Evolutionary conservation across 75 land plant genomes (phyloP), one percentile per base, ranked within the genome.

Genomic region (Sequoia sempervirens): DNA sequence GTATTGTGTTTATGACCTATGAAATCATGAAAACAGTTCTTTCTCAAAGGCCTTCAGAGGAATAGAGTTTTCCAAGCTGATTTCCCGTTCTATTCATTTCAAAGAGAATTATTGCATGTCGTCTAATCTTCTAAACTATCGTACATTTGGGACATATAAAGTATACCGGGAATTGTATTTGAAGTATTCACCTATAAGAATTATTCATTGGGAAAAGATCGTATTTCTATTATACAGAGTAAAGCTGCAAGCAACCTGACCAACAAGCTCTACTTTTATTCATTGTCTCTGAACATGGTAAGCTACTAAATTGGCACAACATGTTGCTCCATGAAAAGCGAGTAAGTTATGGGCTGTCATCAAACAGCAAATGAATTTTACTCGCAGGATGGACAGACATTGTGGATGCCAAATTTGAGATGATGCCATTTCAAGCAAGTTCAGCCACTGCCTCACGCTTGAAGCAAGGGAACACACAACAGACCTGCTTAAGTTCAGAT

Each of bases 1-100:
- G 95, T 41, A 96, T 96, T 81, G 93, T 93, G 61, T 96, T 96
- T 85, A 96, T 96, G 98, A 96, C 97, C 3, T 96, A 96, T 37
- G 98, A 96, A 88, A 83, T 90, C 47, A 82, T 96, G 83, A 96
- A 95, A 85, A 84, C 47, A 28, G 75, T 92, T 82, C 84, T 94
- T 41, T 81, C 88, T 54, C 64, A 10, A 54, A 53, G 61, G 82
- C 61, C 53, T 50, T 54, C 40, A 32, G 54, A 81, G 82, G 82
- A 81, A 34, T 81, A 81, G 38, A 81, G 34, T 32, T 80, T 32
- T 34, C 61, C 58, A 81, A 61, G 40, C 26, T 53, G 82, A 32
- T 7, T 61, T 61, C 28, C 7, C 26, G 12, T 70, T 32, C 15
- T 70, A 70, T 70, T 30, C 34, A 70, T 70, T 13, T 70, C 73